A percentile compares a stretch with the other conserved stretches of the same genome.
Evolutionary conservation across 2,329 filamentous ascomycete genomes (phyloP).

Genomic region (Tolypocladium cylindrosporum): DNA sequence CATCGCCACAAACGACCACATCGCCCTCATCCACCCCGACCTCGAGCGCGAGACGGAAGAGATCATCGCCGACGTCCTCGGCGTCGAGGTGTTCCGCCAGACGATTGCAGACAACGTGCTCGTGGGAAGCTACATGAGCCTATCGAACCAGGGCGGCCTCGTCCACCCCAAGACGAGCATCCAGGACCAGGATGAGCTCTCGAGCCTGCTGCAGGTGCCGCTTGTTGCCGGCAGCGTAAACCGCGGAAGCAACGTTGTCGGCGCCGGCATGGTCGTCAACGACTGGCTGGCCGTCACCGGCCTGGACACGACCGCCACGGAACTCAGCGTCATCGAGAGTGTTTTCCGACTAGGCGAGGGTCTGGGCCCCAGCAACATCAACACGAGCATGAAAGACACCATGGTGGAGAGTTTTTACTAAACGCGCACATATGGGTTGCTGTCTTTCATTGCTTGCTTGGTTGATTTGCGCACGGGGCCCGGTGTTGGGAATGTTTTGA

Average conservation of each 20-base stretch:
- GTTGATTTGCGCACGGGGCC: conserved; percentile 3
- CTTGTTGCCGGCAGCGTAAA: conserved; percentile 93
- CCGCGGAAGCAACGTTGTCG: conserved; percentile 87
- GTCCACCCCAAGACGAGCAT: conserved; percentile 96
- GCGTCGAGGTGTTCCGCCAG: conserved; percentile 84
- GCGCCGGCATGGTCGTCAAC: conserved; percentile 53
- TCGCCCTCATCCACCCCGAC: conserved; percentile 91
- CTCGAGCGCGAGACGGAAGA: conserved; percentile 97
- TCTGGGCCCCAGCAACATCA: conserved; percentile 66
- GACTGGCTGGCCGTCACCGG: conserved; percentile 96
- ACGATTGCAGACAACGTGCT: conserved; percentile 96
- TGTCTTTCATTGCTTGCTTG: conserved; percentile 7
- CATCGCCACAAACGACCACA: conserved; percentile 93
- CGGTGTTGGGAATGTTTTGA: conserved; percentile 5
- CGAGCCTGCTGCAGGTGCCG: conserved; percentile 85
- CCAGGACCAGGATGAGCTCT: conserved; percentile 96
- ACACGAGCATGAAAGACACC: conserved; percentile 84
- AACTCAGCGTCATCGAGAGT: conserved; percentile 90
- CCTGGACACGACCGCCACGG: conserved; percentile 91
- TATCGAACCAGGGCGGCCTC: conserved; percentile 92
- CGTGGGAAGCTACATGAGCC: conserved; percentile 90
- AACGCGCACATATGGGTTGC: conserved; percentile 12
- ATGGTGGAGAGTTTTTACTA: conserved; percentile 99
- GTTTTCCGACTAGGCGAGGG: conserved; percentile 93
- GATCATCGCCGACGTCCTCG: conserved; percentile 90